These are phyloP conservation scores for Dryas integrifolia DNA, from an alignment of 331 rosid genomes.

Conservation along the genomic window DNA sequence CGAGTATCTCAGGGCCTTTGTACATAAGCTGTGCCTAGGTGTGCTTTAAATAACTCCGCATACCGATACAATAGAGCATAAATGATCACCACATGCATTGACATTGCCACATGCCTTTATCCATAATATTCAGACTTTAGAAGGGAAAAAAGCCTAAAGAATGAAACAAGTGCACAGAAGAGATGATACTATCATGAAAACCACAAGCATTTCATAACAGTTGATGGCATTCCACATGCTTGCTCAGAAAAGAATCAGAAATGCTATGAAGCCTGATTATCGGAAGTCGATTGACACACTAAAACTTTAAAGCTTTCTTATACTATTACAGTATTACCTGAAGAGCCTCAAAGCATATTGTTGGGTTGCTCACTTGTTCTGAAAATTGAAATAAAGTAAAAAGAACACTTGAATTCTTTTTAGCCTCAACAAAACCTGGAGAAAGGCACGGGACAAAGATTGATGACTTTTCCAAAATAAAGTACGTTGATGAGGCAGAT, in stretches of 20 bases:
- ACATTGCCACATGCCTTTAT: neutral
- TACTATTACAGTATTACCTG: constrained; percentile 53
- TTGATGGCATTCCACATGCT: neutral
- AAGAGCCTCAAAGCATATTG: constrained; percentile 86
- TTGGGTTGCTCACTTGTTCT: constrained; percentile 50
- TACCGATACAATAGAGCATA: no score
- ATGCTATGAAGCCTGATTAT: neutral
- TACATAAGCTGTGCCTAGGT: no score
- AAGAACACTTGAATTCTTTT: constrained; percentile 61
- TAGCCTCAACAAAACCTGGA: constrained; percentile 46
- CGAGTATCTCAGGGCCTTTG: no score
- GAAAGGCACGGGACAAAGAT: constrained; percentile 18
- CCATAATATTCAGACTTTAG: neutral
- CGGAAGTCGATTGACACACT: constrained; percentile 10
- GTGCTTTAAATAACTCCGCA: no score
- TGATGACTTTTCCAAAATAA: neutral
- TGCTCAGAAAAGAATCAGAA: constrained; percentile 10
- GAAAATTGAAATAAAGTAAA: constrained; percentile 54
- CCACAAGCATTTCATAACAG: constrained; percentile 4
- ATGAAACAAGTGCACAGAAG: neutral
- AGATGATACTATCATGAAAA: neutral
- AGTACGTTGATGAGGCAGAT: neutral
- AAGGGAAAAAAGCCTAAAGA: neutral
- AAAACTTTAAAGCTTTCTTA: constrained; percentile 16
- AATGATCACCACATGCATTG: neutral